Base-by-base conservation (phyloP, 2,329 filamentous ascomycete genomes). In the Hymenoscyphus infarciens region DNA sequence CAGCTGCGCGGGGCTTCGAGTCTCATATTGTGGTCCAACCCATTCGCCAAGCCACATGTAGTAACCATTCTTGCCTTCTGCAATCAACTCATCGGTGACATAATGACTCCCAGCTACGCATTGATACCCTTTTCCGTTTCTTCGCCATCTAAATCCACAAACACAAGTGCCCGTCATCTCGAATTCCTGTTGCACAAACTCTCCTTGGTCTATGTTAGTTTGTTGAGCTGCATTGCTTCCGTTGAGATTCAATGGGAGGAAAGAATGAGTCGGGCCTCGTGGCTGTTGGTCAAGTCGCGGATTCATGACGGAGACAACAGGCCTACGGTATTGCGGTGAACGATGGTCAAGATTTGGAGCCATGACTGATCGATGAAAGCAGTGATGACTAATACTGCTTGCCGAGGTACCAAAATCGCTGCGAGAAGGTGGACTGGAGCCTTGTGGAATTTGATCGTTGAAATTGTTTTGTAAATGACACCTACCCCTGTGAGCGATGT, bases 71-170 rank as follows among this genome's bases (percentile, higher is more conserved):
- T 59, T 59, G 3, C 63, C 63, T 61, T 62, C 57, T 6, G 57
- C 70, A 56, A 77, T 61, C 49, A 73, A 60, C 42, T 55, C 71
- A 68, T 83, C 75, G 2, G 71, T 70, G 22, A 86, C 72, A 63
- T 71, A 87, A 74, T 90, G 87, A 1, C 71, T 71, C 0, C 87
- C 87, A 0, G 82, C 87, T 0, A 77, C 79, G 73, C 87, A 90
- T 5, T 84, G 73, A 72, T 83, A 90, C 0, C 87, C 87, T 1
- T 31, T 31, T 4, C 38, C 38, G 0, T 39, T 67, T 67, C 81
- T 82, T 22, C 87, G 82, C 87, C 87, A 91, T 0, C 62, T 60
- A 67, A 54, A 90, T 0, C 86, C 87, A 22, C 62, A 42, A 0
- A 79, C 78, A 71, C 88, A 91, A 0, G 71, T 53, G 0, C 86